Conservation (phyloP, 164 flowering plant genomes). For the Cinnamomum micranthum region DNA sequence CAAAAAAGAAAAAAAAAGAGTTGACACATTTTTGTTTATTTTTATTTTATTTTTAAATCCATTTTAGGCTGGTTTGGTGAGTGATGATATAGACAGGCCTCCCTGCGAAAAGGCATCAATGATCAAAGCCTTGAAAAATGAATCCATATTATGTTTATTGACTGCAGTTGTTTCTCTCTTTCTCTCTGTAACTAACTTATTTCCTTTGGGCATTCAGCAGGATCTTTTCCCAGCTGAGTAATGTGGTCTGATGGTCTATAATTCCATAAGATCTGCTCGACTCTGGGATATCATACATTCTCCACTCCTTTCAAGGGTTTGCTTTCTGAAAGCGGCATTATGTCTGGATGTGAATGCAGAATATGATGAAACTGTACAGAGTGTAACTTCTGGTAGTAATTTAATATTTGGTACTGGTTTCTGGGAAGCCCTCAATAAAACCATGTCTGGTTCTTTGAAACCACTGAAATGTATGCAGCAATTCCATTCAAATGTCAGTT, state of each 20-base stretch:
- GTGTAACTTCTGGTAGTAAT: neutral
- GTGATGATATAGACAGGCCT: neutral
- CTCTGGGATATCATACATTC: neutral
- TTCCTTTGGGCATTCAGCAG: neutral
- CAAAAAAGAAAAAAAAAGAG: too few relatives aligned
- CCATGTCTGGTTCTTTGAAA: constrained; percentile 11
- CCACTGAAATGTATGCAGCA: neutral
- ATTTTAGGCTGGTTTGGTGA: neutral
- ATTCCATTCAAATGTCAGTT: constrained; percentile 1
- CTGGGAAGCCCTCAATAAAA: constrained; percentile 18
- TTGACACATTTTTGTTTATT: too few relatives aligned
- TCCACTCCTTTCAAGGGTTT: neutral
- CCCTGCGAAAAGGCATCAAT: too few relatives aligned
- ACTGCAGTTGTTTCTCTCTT: neutral
- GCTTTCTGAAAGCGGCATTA: neutral
- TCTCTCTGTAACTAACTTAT: neutral
- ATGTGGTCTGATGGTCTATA: constrained; percentile 19
- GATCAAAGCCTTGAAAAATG: neutral
- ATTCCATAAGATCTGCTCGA: constrained; percentile 14
- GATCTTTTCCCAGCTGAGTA: neutral
- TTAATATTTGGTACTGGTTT: constrained; percentile 4
- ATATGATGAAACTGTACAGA: neutral
- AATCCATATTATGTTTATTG: too few relatives aligned
- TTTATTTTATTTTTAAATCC: too few relatives aligned
- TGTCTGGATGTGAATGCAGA: neutral